phyloP scores from a whole-genome alignment of 805 yeast species.

The Lipomyces sp. region DNA sequence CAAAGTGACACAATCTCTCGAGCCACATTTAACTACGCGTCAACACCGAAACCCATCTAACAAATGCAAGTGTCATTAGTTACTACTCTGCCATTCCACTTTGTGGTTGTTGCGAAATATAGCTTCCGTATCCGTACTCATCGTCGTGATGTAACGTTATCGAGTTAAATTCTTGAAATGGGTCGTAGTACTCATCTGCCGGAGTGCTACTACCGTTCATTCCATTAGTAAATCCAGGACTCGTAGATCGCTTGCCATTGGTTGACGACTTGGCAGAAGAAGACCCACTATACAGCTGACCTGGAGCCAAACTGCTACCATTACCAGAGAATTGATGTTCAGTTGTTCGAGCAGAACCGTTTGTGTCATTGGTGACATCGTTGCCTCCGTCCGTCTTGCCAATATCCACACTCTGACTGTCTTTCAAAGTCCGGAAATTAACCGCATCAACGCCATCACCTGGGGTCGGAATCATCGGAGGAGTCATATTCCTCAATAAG shows the following conservation, averaged over 20 bases:
- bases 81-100: neutral
- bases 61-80: neutral
- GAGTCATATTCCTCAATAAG: conserved; percentile 83
- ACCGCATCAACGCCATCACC: conserved; percentile 58
- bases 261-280: conserved; percentile 16
- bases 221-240: conserved; percentile 11
- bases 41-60: neutral
- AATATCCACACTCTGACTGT: conserved; percentile 45
- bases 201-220: conserved; percentile 34
- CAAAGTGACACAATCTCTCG: neutral
- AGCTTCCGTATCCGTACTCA: conserved; percentile 43
- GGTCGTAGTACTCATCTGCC: conserved; percentile 59
- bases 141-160: conserved; percentile 82
- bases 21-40: neutral
- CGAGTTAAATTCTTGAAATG: conserved; percentile 83
- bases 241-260: conserved; percentile 8
- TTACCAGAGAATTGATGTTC: neutral
- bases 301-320: neutral
- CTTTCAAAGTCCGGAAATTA: conserved; percentile 41
- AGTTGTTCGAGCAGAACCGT: neutral
- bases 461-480: conserved; percentile 92
- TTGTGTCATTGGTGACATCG: conserved; percentile 7
- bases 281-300: neutral
- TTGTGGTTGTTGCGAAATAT: neutral
- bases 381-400: conserved; percentile 28